phyloP scores from a whole-genome alignment of 306 rosid species.

The Rosa persica region DNA sequence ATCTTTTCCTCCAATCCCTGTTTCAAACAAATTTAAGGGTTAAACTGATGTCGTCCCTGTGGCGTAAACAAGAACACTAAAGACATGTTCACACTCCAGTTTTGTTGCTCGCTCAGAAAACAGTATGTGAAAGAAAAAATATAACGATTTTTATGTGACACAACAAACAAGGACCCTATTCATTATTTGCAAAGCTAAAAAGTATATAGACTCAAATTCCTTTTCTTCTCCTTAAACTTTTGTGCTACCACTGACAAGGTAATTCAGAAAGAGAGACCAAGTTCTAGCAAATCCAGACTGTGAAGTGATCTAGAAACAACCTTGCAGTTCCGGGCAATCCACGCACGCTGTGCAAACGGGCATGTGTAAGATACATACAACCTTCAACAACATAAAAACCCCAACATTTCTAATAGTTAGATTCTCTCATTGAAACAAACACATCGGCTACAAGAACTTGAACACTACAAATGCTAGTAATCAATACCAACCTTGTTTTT shows the following conservation, averaged over 20 bases:
- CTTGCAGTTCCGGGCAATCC: constrained; percentile 84
- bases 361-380: constrained; percentile 74
- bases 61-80: background rate
- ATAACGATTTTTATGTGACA: background rate
- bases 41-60: background rate
- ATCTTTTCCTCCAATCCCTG: constrained; percentile 74
- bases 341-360: constrained; percentile 87
- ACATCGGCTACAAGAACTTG: background rate
- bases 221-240: background rate
- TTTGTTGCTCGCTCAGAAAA: background rate
- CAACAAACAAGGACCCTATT: background rate
- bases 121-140: background rate
- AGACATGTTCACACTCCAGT: background rate
- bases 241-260: background rate
- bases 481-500: constrained; percentile 58
- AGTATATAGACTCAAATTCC: background rate
- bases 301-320: constrained; percentile 32
- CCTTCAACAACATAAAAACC: constrained; percentile 45
- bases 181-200: background rate
- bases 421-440: constrained; percentile 20
- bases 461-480: background rate
- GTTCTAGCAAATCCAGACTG: constrained; percentile 10
- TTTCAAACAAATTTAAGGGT: constrained; percentile 15
- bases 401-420: constrained; percentile 16
- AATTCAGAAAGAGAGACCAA: background rate